Evolutionary conservation across 225 moss, liverwort and hornwort species (phyloP).

Genomic region (Climacium dendroides): DNA sequence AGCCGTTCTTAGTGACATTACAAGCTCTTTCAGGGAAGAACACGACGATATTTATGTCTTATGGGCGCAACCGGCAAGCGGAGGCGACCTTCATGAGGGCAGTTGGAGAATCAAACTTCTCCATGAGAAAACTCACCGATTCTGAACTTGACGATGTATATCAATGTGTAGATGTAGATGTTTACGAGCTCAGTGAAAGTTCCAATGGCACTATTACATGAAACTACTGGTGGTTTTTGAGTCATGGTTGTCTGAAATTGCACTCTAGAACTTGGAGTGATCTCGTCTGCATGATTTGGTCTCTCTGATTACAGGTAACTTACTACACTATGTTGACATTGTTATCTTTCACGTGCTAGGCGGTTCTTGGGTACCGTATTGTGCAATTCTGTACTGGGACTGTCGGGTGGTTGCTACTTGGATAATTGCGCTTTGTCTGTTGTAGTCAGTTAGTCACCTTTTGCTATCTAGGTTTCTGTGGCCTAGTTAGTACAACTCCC

Average conservation of each 20-base stretch:
- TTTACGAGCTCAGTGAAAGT: constrained; percentile 29
- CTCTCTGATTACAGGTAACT: neutral
- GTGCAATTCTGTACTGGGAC: neutral
- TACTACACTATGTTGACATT: neutral
- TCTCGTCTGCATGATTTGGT: neutral
- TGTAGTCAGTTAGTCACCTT: neutral
- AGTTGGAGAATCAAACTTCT: constrained; percentile 1
- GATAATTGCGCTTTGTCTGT: neutral
- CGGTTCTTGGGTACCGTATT: neutral
- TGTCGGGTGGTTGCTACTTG: neutral
- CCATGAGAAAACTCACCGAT: constrained; percentile 19
- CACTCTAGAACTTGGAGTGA: neutral
- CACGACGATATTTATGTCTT: constrained; percentile 37
- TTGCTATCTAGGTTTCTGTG: neutral
- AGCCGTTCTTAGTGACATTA: constrained; percentile 38
- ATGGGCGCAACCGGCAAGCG: constrained; percentile 66
- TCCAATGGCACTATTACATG: neutral
- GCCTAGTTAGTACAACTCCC: neutral
- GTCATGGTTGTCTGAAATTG: neutral
- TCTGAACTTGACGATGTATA: constrained; percentile 40
- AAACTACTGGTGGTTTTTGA: neutral
- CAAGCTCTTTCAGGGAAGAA: constrained; percentile 23
- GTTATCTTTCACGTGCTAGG: neutral
- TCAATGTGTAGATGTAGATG: constrained; percentile 67
- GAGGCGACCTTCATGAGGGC: constrained; percentile 38